Conservation (phyloP, 176 grass and related monocot genomes). For the Oryza officinalis region DNA sequence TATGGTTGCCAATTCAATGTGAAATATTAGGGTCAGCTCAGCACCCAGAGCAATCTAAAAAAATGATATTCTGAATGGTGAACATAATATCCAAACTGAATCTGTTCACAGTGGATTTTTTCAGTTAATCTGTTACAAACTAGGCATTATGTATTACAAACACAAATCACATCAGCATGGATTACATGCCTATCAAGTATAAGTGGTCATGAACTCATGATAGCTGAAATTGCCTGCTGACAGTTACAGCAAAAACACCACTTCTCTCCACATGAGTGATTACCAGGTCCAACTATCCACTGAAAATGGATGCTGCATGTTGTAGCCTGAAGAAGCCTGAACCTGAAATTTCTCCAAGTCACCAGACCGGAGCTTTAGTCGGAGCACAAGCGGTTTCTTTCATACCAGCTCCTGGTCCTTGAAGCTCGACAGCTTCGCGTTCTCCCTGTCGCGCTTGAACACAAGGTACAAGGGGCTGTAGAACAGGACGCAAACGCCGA, state of each 20-base stretch:
- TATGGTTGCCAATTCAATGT: too few species aligned
- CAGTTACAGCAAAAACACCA: background rate
- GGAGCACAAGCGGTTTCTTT: background rate
- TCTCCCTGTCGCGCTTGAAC: constrained; percentile 76
- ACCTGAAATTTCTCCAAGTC: background rate
- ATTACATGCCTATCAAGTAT: background rate
- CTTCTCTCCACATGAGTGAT: constrained; percentile 5
- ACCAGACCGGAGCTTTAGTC: background rate
- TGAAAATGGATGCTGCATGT: background rate
- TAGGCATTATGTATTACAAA: background rate
- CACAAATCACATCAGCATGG: constrained; percentile 21
- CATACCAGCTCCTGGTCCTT: constrained; percentile 61
- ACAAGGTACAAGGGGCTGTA: constrained; percentile 82
- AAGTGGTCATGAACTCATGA: background rate
- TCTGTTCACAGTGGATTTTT: background rate
- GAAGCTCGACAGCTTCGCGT: constrained; percentile 37
- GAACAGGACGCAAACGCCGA: constrained; percentile 76
- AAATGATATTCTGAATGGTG: background rate
- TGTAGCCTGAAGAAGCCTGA: background rate
- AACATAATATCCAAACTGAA: background rate
- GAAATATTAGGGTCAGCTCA: too few species aligned
- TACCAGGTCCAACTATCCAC: background rate
- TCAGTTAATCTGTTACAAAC: constrained; percentile 5
- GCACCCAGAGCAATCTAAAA: too few species aligned
- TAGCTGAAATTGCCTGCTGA: background rate